Evolutionary conservation across 768 basidiomycete species (phyloP).

Genomic region (Trametes maxima): DNA sequence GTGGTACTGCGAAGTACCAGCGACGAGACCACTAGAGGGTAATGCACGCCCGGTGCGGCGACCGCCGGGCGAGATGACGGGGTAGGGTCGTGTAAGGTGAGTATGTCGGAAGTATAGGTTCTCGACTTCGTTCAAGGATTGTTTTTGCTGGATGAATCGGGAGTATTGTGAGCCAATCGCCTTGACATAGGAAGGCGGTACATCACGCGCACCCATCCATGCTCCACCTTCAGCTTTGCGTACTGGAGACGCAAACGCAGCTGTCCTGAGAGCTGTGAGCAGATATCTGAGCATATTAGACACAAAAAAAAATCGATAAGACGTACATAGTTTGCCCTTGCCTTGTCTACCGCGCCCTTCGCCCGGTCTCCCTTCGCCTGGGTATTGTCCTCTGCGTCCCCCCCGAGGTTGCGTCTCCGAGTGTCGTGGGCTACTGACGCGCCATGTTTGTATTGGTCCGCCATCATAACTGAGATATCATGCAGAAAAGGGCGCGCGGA

Average conservation of each 20-base stretch:
- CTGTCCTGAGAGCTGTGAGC: constrained; percentile 63
- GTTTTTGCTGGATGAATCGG: constrained; percentile 60
- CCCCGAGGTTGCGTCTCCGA: constrained; percentile 9
- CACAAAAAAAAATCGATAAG: background rate
- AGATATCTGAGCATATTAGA: too few species aligned
- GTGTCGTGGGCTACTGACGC: background rate
- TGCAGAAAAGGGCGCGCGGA: background rate
- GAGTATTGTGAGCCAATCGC: background rate
- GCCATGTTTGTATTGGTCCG: background rate
- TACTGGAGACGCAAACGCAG: constrained; percentile 76
- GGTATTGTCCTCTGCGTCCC: background rate
- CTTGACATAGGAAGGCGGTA: background rate
- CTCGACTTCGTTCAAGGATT: constrained; percentile 80
- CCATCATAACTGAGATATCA: background rate
- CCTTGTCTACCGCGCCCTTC: constrained; percentile 9
- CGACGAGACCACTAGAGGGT: background rate
- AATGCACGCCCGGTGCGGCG: constrained; percentile 16
- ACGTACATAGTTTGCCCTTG: constrained; percentile 19
- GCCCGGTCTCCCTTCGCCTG: constrained; percentile 1
- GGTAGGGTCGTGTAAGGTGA: constrained; percentile 36
- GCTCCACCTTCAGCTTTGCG: constrained; percentile 76
- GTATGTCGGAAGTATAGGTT: constrained; percentile 81
- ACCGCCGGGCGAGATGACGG: constrained; percentile 23
- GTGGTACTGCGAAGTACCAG: background rate
- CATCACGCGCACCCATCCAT: constrained; percentile 77